Base-by-base conservation (phyloP, 257 asterid genomes). In the Coffea canephora region DNA sequence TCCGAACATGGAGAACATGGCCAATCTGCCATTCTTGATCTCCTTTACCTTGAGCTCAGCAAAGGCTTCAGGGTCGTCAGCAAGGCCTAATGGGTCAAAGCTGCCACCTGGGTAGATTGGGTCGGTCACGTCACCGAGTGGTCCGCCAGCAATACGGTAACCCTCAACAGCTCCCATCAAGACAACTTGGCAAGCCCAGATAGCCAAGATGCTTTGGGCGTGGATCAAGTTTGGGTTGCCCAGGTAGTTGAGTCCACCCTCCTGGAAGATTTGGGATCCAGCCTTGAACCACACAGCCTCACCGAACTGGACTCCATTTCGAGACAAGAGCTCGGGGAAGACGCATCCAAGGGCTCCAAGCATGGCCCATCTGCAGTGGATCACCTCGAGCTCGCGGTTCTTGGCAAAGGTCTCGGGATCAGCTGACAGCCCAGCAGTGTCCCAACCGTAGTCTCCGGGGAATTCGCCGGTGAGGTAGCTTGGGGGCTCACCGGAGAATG, bases 351-450 rank as follows among this genome's bases (percentile, higher is more conserved):
- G 68, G 13, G 68, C 68, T 62, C 68, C 65, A 59, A 59, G 65
- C 65, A 59, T 59, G 8, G 65, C 65, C 65, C 65, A 59, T 59
- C 65, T 59, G 25, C 3, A 7, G 65, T 59, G 65, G 65, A 59
- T 59, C 27, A 59, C 65, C 65, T 59, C 65, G 27, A 62, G 68
- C 36, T 62, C 68, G 10, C 36, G 68, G 15, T 62, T 62, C 36
- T 62, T 62, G 34, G 68, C 68, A 62, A 62, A 62, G 15, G 68
- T 62, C 68, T 62, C 68, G 13, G 68, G 68, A 62, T 62, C 68
- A 62, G 68, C 68, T 23, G 68, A 62, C 23, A 62, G 68, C 8
- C 68, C 68, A 62, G 68, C 36, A 4, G 68, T 62, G 15, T 62
- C 68, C 68, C 68, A 62, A 4, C 68, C 34, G 15, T 62, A 62